Evolutionary conservation across 495 filamentous ascomycete species (phyloP).

Genomic region (Talaromyces borbonicus): DNA sequence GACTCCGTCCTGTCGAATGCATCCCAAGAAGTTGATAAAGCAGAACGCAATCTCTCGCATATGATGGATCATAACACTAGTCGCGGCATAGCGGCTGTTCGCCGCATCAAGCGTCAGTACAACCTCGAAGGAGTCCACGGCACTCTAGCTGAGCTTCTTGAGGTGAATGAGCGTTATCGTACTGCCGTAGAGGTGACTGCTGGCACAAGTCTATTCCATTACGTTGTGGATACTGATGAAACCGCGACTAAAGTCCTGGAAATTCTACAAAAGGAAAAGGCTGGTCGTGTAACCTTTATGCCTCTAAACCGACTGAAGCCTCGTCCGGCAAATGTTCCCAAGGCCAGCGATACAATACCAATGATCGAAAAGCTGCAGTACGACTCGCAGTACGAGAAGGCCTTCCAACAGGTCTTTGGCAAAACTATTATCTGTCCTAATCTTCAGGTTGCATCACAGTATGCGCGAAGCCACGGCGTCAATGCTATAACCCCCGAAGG

Average conservation of each 20-base stretch:
- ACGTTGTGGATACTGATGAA: slow-evolving; percentile 86
- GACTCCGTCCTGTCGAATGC: slow-evolving; percentile 67
- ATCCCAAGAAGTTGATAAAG: slow-evolving; percentile 58
- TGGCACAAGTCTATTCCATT: slow-evolving; percentile 89
- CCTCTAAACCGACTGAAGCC: slow-evolving; percentile 72
- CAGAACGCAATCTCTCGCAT: slow-evolving; percentile 65
- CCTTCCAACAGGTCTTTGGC: slow-evolving; percentile 89
- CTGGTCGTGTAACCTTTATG: slow-evolving; percentile 92
- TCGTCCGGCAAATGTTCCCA: slow-evolving; percentile 62
- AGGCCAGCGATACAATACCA: slow-evolving; percentile 74
- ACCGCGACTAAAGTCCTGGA: slow-evolving; percentile 77
- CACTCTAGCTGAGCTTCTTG: slow-evolving; percentile 81
- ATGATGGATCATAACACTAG: slow-evolving; percentile 86
- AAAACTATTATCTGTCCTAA: slow-evolving; percentile 92
- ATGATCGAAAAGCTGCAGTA: slow-evolving; percentile 81
- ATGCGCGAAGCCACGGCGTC: slow-evolving; percentile 80
- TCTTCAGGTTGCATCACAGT: slow-evolving; percentile 73
- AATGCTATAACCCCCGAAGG: slow-evolving; percentile 91
- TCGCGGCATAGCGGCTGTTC: slow-evolving; percentile 71
- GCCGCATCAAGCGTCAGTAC: slow-evolving; percentile 64
- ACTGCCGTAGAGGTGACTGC: slow-evolving; percentile 89
- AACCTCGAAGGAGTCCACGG: slow-evolving; percentile 85
- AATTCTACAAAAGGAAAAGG: slow-evolving; percentile 63
- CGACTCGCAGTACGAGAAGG: slow-evolving; percentile 65
- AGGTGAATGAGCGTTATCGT: slow-evolving; percentile 74